A percentile compares a stretch with the other conserved stretches of the same genome.
phyloP scores from a whole-genome alignment of 2,329 filamentous ascomycete species.

The Colletotrichum horii region DNA sequence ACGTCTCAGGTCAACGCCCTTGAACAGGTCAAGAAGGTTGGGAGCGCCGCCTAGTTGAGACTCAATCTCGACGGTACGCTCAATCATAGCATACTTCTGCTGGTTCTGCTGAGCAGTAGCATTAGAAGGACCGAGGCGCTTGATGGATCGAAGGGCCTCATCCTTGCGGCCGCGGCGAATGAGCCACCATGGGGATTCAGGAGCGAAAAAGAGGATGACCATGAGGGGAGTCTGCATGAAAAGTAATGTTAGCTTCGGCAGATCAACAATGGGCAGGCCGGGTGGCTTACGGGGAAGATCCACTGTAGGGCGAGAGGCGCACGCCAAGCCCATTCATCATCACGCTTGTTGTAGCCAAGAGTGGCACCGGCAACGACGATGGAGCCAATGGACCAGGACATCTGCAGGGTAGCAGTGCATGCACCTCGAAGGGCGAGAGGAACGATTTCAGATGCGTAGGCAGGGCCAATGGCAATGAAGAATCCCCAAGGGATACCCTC shows the following conservation, averaged over 20 bases:
- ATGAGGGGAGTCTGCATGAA: conserved; percentile 49
- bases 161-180: conserved; percentile 50
- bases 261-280: too few relatives aligned
- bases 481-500: conserved; percentile 68
- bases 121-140: conserved; percentile 44
- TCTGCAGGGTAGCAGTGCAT: conserved; percentile 64
- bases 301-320: conserved; percentile 62
- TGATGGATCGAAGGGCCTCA: conserved; percentile 48
- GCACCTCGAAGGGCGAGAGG: conserved; percentile 61
- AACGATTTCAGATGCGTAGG: conserved; percentile 65
- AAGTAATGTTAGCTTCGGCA: background rate
- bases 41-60: conserved; percentile 45
- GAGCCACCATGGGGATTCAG: conserved; percentile 61
- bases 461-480: conserved; percentile 67
- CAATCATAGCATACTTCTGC: conserved; percentile 61
- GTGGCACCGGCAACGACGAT: conserved; percentile 64
- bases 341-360: conserved; percentile 51
- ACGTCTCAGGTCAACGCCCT: conserved; percentile 57
- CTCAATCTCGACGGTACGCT: conserved; percentile 60
- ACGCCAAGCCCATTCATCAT: conserved; percentile 38
- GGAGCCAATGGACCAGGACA: conserved; percentile 67
- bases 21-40: conserved; percentile 55
- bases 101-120: conserved; percentile 33
- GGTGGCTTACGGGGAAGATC: conserved; percentile 53
- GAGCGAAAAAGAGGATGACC: conserved; percentile 54